phyloP scores from a whole-genome alignment of 1,284 basidiomycete genomes.

The Meira nashicola region DNA sequence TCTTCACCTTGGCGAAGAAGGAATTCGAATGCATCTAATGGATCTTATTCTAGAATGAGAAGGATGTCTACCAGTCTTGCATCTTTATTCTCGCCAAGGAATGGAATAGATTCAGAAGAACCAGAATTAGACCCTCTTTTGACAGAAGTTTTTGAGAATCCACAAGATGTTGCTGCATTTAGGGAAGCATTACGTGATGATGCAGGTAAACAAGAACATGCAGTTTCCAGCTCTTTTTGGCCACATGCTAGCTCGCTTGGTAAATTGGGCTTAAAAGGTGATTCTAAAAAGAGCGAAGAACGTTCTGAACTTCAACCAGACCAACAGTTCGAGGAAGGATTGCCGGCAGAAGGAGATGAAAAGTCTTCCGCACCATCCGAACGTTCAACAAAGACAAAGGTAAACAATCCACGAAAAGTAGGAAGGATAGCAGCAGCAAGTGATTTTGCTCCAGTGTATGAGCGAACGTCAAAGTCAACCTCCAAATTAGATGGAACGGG shows the following conservation, averaged over 20 bases:
- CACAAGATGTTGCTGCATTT: constrained; percentile 36
- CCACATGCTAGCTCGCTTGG: background rate
- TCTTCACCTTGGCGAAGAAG: too few relatives aligned
- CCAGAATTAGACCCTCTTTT: constrained; percentile 30
- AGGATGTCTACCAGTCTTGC: background rate
- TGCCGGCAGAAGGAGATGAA: background rate
- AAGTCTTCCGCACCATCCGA: background rate
- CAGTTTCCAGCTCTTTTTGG: background rate
- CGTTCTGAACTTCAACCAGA: background rate
- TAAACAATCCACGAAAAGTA: constrained; percentile 7
- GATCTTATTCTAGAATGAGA: too few relatives aligned
- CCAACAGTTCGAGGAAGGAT: background rate
- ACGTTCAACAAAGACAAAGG: background rate
- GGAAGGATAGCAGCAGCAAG: constrained; percentile 15
- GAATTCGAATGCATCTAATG: too few relatives aligned
- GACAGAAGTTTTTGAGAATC: constrained; percentile 28
- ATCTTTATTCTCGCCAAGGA: background rate
- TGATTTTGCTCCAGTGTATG: constrained; percentile 47
- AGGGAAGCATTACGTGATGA: constrained; percentile 36
- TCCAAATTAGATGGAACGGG: constrained; percentile 24
- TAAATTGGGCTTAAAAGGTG: background rate
- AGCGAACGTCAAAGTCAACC: constrained; percentile 23
- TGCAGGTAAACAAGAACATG: constrained; percentile 34
- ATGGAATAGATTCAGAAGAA: background rate
- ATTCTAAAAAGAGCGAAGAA: background rate